These are phyloP conservation scores for Metarhizium rileyi DNA, from an alignment of 2,329 filamentous ascomycete species.

Conservation along the genomic window DNA sequence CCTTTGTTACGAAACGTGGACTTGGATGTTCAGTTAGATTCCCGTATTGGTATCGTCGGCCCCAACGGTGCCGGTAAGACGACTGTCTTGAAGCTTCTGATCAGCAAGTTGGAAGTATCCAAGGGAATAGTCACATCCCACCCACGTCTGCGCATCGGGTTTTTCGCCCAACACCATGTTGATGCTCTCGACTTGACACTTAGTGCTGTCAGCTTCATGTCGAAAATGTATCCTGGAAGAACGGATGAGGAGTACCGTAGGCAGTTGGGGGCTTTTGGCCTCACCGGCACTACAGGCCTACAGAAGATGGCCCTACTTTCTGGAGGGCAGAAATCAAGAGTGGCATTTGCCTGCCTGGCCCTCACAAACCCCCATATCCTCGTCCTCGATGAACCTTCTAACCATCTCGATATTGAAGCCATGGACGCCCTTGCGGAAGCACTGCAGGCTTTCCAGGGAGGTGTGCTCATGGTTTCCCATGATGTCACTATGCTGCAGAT, in stretches of 20 bases:
- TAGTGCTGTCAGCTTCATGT: constrained; percentile 93
- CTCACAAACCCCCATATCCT: constrained; percentile 93
- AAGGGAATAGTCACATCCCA: constrained; percentile 80
- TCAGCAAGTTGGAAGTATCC: constrained; percentile 68
- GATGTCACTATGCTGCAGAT: constrained; percentile 98
- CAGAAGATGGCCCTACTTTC: constrained; percentile 93
- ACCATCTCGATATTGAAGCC: constrained; percentile 97
- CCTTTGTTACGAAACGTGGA: constrained; percentile 79
- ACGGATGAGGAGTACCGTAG: constrained; percentile 95
- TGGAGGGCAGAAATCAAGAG: constrained; percentile 95
- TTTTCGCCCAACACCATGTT: constrained; percentile 98
- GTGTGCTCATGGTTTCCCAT: constrained; percentile 97
- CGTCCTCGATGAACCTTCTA: constrained; percentile 95
- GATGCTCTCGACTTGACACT: constrained; percentile 85
- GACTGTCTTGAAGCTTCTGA: constrained; percentile 95
- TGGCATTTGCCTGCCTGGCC: constrained; percentile 93
- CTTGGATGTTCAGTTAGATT: constrained; percentile 94
- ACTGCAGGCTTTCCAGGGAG: constrained; percentile 78
- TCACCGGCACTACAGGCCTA: constrained; percentile 89
- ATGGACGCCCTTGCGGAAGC: constrained; percentile 92
- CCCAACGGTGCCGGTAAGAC: constrained; percentile 99
- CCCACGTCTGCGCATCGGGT: constrained; percentile 80
- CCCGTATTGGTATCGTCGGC: constrained; percentile 96
- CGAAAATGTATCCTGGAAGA: constrained; percentile 79
- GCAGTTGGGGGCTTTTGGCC: constrained; percentile 81